Evolutionary conservation across 257 asterid genomes (phyloP), one percentile per base, ranked within the genome.

Genomic region (Perilla frutescens): DNA sequence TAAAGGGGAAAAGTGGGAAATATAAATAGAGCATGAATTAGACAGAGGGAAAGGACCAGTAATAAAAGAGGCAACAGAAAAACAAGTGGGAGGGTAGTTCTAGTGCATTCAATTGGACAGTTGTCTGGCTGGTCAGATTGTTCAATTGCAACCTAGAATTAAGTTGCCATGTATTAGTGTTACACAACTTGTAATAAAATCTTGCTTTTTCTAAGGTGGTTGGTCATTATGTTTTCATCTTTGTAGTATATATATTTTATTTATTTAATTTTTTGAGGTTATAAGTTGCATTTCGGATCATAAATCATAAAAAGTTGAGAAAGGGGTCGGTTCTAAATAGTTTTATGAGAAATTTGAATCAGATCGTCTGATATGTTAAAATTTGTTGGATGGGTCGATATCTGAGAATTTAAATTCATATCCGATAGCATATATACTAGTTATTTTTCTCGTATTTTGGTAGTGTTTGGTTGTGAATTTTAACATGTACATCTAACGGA

Each of bases 91-190:
- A 37, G 71, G 76, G 77, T 76, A 77, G 84, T 62, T 77, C 64
- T 29, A 9, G 3, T 61, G 77, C 62, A 80, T 75, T 85, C 44
- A 85, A 79, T 82, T 55, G 77, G 84, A 80, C 82, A 78, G 82
- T 72, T 80, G 83, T 32, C 7, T 60, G 71, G 79, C 67, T 57
- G 84, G 71, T 81, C 61, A 67, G 73, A 60, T 58, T 75, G 44
- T 71, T 72, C 41, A 75, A 71, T 40, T 7, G 73, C 62, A 69
- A 51, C 57, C 65, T 39, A n/a, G 3, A 74, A 59, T 60, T 61
- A 66, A 62, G 63, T 81, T 36, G 65, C 44, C 10, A 14, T 34
- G 8, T 66, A 58, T 20, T 20, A 20, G 26, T 20, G 26, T 20
- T 20, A 20, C 26, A 20, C 26, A 20, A 20, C 26, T 20, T 40